Evolutionary conservation across 2,329 filamentous ascomycete genomes (phyloP).

Genomic region (Nigrospora oryzae): DNA sequence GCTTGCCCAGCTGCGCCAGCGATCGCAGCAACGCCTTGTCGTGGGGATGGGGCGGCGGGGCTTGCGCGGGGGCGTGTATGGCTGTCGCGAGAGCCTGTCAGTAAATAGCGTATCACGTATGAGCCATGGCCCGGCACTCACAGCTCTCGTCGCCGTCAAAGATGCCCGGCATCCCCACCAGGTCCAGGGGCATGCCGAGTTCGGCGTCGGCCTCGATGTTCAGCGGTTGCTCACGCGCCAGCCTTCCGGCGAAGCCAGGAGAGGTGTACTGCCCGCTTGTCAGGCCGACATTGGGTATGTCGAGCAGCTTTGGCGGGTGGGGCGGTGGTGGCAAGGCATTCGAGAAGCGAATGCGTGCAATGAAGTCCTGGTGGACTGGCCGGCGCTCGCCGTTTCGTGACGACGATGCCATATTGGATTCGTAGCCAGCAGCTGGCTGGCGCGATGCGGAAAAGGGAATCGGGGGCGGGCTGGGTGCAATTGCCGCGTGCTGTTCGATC

Average conservation of each 20-base stretch:
- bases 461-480: too few relatives aligned
- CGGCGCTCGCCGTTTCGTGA: conserved; percentile 42
- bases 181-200: conserved; percentile 91
- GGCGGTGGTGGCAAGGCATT: conserved; percentile 93
- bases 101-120: conserved; percentile 1
- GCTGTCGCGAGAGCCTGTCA: conserved; percentile 37
- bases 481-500: too few relatives aligned
- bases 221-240: conserved; percentile 84
- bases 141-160: conserved; percentile 94
- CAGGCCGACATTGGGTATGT: conserved; percentile 90
- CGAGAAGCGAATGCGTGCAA: conserved; percentile 88
- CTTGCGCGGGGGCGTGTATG: conserved; percentile 69
- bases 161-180: conserved; percentile 89
- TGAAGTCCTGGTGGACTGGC: conserved; percentile 86
- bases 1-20: conserved; percentile 77
- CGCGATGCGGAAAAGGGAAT: too few relatives aligned
- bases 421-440: too few relatives aligned
- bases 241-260: conserved; percentile 78
- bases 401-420: conserved; percentile 29
- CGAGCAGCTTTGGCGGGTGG: conserved; percentile 90
- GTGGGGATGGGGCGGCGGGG: conserved; percentile 67
- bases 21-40: conserved; percentile 80
- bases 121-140: conserved; percentile 35
- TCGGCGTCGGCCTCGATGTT: conserved; percentile 98
- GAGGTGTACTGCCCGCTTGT: conserved; percentile 82